Percentiles rank a stretch among this genome's conserved stretches.
These are phyloP conservation scores for Stellera chamaejasme DNA, from an alignment of 345 rosid species.

Conservation along the genomic window DNA sequence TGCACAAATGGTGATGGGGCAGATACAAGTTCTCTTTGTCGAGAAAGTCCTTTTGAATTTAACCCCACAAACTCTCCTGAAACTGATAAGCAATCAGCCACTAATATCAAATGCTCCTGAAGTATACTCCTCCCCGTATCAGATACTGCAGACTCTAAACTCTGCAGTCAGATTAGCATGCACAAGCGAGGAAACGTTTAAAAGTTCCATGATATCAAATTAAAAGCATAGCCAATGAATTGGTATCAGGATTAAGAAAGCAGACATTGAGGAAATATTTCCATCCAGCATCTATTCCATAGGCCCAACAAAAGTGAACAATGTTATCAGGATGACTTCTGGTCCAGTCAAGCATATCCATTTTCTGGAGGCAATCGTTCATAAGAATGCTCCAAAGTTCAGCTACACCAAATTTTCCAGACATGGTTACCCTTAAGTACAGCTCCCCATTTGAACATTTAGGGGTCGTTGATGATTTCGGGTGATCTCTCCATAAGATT, in stretches of 20 bases:
- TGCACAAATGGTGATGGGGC: constrained; percentile 68
- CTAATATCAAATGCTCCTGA: constrained; percentile 58
- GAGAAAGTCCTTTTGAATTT: constrained; percentile 60
- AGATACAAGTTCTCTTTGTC: constrained; percentile 54
- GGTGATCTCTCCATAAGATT: constrained; percentile 62
- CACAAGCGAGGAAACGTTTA: neutral
- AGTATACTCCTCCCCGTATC: constrained; percentile 75
- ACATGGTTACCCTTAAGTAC: constrained; percentile 61
- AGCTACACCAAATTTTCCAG: constrained; percentile 30
- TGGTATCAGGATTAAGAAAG: constrained; percentile 2
- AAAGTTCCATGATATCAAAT: neutral
- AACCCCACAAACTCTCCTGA: constrained; percentile 91
- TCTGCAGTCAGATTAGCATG: constrained; percentile 29
- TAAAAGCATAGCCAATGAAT: neutral
- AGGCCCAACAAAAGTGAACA: constrained; percentile 54
- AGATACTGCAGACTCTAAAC: constrained; percentile 64
- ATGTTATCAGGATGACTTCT: constrained; percentile 89
- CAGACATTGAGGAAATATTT: constrained; percentile 59
- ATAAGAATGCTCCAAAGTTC: constrained; percentile 58
- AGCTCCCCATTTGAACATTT: constrained; percentile 48
- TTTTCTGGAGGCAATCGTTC: constrained; percentile 52
- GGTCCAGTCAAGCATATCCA: constrained; percentile 77
- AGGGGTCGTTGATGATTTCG: constrained; percentile 27
- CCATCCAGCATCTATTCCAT: constrained; percentile 74
- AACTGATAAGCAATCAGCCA: constrained; percentile 56